Conservation (phyloP, 1,139 yeast genomes). For the Suhomyces yuchorum region DNA sequence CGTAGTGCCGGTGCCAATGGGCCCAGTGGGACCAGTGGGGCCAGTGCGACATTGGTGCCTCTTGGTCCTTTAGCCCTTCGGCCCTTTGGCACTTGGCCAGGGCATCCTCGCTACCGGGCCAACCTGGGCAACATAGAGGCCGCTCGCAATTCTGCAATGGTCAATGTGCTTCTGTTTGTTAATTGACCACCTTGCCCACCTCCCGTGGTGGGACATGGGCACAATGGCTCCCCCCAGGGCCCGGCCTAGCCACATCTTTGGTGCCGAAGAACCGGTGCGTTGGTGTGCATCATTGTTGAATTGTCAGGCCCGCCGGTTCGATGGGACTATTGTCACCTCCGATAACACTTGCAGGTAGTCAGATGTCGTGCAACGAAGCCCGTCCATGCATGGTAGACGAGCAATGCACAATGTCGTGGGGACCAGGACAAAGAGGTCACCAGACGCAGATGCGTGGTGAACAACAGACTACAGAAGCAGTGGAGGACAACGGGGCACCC, state of each 20-base stretch:
- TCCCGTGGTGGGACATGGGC: too few relatives aligned
- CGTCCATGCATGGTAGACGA: background rate
- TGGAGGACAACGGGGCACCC: too few relatives aligned
- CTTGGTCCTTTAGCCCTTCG: too few relatives aligned
- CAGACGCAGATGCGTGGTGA: background rate
- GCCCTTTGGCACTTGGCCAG: too few relatives aligned
- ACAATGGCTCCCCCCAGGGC: too few relatives aligned
- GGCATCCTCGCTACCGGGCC: too few relatives aligned
- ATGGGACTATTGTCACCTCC: background rate
- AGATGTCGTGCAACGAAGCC: background rate
- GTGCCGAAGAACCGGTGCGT: background rate
- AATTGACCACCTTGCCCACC: too few relatives aligned
- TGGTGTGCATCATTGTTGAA: background rate
- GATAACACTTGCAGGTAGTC: background rate
- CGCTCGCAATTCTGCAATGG: too few relatives aligned
- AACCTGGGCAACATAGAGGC: too few relatives aligned
- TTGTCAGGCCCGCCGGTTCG: background rate
- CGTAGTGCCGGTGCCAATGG: background rate
- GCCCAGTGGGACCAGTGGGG: background rate
- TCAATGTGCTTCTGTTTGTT: too few relatives aligned
- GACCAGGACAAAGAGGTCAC: background rate
- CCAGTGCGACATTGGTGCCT: background rate
- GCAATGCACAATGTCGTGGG: background rate
- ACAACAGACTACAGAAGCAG: background rate
- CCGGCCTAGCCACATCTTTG: background rate